Percentiles rank a stretch among this genome's conserved stretches.
phyloP scores from a whole-genome alignment of 257 asterid genomes.

The Solanum bulbocastanum region DNA sequence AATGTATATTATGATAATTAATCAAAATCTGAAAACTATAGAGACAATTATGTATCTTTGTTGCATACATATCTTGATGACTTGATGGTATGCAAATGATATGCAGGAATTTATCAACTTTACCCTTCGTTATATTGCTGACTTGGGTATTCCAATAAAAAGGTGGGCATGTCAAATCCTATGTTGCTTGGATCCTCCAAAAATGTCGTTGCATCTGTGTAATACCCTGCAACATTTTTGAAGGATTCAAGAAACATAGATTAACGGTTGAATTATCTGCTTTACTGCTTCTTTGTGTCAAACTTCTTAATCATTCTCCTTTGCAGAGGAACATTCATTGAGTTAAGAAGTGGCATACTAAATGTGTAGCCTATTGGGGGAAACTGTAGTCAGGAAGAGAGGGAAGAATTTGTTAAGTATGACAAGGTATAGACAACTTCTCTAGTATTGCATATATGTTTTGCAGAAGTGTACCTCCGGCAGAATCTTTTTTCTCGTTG shows the following conservation, averaged over 20 bases:
- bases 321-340: constrained; percentile 84
- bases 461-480: not conserved
- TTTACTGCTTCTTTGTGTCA: not conserved
- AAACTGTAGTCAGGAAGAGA: constrained; percentile 82
- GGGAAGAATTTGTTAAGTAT: constrained; percentile 83
- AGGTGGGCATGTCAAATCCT: constrained; percentile 37
- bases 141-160: constrained; percentile 89
- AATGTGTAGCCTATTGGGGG: constrained; percentile 96
- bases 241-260: not conserved
- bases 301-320: constrained; percentile 2
- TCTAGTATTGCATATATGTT: not conserved
- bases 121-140: constrained; percentile 84
- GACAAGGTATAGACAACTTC: constrained; percentile 55
- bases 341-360: constrained; percentile 90
- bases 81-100: constrained; percentile 3
- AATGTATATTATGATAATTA: too few species aligned
- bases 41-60: not conserved
- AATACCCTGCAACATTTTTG: not conserved
- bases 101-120: constrained; percentile 86
- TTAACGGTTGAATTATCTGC: not conserved
- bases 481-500: not conserved
- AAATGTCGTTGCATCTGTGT: not conserved
- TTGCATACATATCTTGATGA: not conserved
- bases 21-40: too few species aligned
- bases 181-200: not conserved